These are phyloP conservation scores for Colletotrichum chlorophyti DNA, from an alignment of 2,329 filamentous ascomycete species.

Conservation along the genomic window DNA sequence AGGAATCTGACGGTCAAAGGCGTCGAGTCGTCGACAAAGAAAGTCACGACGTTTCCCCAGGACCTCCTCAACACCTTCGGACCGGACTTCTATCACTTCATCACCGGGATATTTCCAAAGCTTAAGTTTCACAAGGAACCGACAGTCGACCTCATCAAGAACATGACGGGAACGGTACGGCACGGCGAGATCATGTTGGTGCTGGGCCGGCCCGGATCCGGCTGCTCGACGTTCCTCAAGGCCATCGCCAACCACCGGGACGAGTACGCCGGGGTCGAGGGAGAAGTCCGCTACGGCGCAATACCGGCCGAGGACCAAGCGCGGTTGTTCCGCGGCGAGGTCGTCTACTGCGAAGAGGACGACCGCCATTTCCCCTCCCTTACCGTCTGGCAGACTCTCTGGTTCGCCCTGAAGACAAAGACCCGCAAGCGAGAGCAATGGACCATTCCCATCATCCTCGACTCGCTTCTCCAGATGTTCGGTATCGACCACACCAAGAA, in stretches of 20 bases:
- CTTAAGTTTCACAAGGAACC: conserved; percentile 33
- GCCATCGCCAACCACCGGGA: conserved; percentile 74
- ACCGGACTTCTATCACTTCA: conserved; percentile 74
- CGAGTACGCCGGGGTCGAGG: conserved; percentile 69
- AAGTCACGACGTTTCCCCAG: conserved; percentile 75
- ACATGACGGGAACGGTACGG: conserved; percentile 43
- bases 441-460: conserved; percentile 72
- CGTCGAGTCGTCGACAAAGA: conserved; percentile 68
- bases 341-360: conserved; percentile 81
- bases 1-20: conserved; percentile 80
- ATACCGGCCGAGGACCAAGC: conserved; percentile 72
- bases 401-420: conserved; percentile 78
- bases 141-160: conserved; percentile 36
- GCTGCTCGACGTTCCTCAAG: conserved; percentile 81
- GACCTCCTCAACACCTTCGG: conserved; percentile 82
- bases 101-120: conserved; percentile 50
- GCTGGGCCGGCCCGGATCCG: conserved; percentile 75
- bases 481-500: conserved; percentile 78
- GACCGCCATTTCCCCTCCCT: conserved; percentile 77
- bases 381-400: conserved; percentile 79
- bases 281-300: conserved; percentile 75
- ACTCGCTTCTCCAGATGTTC: conserved; percentile 78
- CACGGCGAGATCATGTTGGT: conserved; percentile 47
- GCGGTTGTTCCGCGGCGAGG: conserved; percentile 75
- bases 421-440: conserved; percentile 70